Percentiles rank a stretch among this genome's conserved stretches.
Conservation (phyloP, 768 basidiomycete species). For the Russula abietina region DNA sequence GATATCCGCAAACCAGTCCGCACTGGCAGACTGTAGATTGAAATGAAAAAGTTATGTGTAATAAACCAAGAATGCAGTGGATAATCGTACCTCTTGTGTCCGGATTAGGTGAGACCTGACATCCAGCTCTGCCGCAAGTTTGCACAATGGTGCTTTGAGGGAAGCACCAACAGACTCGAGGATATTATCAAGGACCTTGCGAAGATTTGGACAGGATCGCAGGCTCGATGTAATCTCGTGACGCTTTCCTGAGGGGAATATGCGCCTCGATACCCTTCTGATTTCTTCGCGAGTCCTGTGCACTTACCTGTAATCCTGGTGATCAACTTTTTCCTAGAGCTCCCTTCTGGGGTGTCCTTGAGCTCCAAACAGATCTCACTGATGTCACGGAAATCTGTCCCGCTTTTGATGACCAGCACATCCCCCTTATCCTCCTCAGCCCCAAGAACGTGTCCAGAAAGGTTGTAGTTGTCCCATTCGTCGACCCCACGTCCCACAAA, state of each 20-base stretch:
- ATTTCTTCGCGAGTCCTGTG: background rate
- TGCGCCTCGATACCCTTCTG: background rate
- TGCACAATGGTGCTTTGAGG: constrained; percentile 72
- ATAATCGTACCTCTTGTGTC: constrained; percentile 53
- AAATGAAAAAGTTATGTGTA: background rate
- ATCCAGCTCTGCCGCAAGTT: constrained; percentile 59
- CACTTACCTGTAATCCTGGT: constrained; percentile 50
- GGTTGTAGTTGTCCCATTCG: constrained; percentile 62
- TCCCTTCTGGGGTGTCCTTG: constrained; percentile 50
- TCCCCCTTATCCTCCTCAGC: constrained; percentile 69
- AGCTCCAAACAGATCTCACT: constrained; percentile 69
- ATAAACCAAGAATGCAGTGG: background rate
- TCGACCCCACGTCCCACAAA: constrained; percentile 61
- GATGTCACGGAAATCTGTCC: constrained; percentile 83
- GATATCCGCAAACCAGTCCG: constrained; percentile 85
- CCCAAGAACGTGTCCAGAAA: constrained; percentile 47
- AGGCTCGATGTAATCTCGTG: constrained; percentile 56
- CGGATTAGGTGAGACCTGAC: constrained; percentile 71
- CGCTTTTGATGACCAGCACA: constrained; percentile 74
- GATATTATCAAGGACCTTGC: constrained; percentile 52
- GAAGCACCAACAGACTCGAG: constrained; percentile 64
- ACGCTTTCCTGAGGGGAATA: constrained; percentile 48
- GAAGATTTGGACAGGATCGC: constrained; percentile 40
- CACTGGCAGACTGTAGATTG: constrained; percentile 49
- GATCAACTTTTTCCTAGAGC: constrained; percentile 61